Conservation (phyloP, 2,329 filamentous ascomycete species). For the Exophiala xenobiotica region DNA sequence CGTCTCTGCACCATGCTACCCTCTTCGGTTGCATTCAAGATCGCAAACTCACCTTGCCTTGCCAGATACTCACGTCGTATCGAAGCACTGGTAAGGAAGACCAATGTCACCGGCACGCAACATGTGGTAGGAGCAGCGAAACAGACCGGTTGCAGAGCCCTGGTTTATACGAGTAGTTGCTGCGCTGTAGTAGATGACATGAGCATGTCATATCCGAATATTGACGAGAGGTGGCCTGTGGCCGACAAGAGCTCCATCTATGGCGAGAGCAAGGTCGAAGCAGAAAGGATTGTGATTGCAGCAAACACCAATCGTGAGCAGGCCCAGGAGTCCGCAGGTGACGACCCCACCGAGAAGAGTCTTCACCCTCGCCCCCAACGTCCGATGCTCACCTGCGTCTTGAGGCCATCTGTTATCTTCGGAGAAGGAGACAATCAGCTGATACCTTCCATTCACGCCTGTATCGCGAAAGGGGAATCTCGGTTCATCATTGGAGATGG, state of each 20-base stretch:
- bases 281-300: constrained; percentile 43
- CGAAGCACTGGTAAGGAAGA: constrained; percentile 44
- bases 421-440: constrained; percentile 46
- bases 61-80: constrained; percentile 36
- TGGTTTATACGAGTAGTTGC: constrained; percentile 59
- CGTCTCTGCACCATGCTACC: constrained; percentile 26
- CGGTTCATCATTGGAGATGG: constrained; percentile 44
- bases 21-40: not conserved
- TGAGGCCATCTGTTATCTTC: constrained; percentile 46
- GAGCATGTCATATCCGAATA: constrained; percentile 37
- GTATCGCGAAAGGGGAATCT: constrained; percentile 45
- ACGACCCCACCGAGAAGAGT: constrained; percentile 4
- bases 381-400: constrained; percentile 41
- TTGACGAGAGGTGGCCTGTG: constrained; percentile 43
- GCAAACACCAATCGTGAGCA: constrained; percentile 31
- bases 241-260: constrained; percentile 43
- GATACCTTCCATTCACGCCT: constrained; percentile 44
- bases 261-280: constrained; percentile 45
- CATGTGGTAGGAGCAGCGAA: constrained; percentile 52
- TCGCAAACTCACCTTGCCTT: constrained; percentile 1
- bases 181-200: constrained; percentile 56
- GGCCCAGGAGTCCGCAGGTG: not conserved
- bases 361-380: constrained; percentile 4
- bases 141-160: constrained; percentile 45
- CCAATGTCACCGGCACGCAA: constrained; percentile 57